Conservation (phyloP, 345 rosid species). For the Physaria fendleri region DNA sequence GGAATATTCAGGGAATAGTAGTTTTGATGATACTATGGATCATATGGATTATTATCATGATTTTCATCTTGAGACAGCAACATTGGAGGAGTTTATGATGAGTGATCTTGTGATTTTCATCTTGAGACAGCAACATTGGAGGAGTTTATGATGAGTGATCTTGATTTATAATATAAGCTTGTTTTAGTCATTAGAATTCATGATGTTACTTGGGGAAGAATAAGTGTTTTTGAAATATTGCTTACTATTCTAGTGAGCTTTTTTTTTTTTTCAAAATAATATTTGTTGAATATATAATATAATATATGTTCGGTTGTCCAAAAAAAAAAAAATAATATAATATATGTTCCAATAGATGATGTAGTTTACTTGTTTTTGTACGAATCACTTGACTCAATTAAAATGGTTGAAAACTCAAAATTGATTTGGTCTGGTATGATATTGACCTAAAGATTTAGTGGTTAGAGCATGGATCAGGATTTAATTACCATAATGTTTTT, state of each 20-base stretch:
- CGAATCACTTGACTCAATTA: not conserved
- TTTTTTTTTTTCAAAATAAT: constrained; percentile 3
- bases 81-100: constrained; percentile 32
- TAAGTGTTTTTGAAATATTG: not conserved
- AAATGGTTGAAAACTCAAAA: not conserved
- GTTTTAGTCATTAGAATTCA: not conserved
- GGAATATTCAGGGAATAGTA: constrained; percentile 21
- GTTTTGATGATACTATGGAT: constrained; percentile 7
- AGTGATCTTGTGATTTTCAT: no score
- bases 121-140: no score
- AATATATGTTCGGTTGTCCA: not conserved
- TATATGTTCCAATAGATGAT: not conserved
- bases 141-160: no score
- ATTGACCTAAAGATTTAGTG: not conserved
- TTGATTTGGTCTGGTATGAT: not conserved
- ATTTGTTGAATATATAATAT: constrained; percentile 2
- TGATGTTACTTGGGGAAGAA: not conserved
- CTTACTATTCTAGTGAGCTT: constrained; percentile 6
- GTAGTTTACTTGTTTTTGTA: not conserved
- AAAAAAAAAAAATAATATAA: not conserved
- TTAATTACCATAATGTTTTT: not conserved
- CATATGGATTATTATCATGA: constrained; percentile 26
- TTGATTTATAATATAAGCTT: constrained; percentile 19
- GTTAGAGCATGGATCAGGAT: not conserved
- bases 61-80: constrained; percentile 9